Evolutionary conservation across 2,329 filamentous ascomycete species (phyloP), one percentile per base, ranked within the genome.

Genomic region (Fusarium circinatum): DNA sequence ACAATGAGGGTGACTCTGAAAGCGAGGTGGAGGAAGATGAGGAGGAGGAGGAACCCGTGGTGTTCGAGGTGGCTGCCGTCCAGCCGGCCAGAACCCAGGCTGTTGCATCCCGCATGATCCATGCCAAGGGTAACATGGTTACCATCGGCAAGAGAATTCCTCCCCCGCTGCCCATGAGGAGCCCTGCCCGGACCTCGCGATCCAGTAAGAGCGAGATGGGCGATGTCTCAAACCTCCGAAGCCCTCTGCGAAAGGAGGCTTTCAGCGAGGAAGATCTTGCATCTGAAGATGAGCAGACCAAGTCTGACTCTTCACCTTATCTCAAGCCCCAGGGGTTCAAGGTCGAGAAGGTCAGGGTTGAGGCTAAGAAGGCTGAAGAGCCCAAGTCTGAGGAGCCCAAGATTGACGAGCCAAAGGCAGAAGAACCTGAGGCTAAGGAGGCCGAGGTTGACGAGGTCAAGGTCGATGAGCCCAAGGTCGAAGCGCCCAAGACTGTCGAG

Each of bases 101-200:
- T 45, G 85, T 90, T 54, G 88, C 89, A 6, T 90, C 92, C 4
- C 90, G 92, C 61, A 88, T 90, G 62, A 90, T 95, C 64, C 87
- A 89, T 36, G 92, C 90, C 44, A 92, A 93, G 78, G 94, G 94
- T 30, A 92, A 92, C 57, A 86, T 98, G 57, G 94, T 98, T 34
- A 95, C 90, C 51, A 97, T 98, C 66, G 91, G 93, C 18, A 97
- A 96, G 83, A 89, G 94, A 41, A 83, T 91, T 3, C 90, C 94
- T 2, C 95, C 95, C 4, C 91, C 93, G 14, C 87, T 98, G 18
- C 95, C 95, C 3, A 87, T 90, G 7, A 88, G 95, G 54, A 97
- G 93, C 79, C 92, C 94, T 2, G 91, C 91, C 81, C 75, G 94
- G 86, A 79, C 82, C 28, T 90, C 88, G 8, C 83, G 86, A 47